These are phyloP conservation scores for Phialophora chinensis DNA, from an alignment of 2,329 filamentous ascomycete genomes.

Conservation along the genomic window DNA sequence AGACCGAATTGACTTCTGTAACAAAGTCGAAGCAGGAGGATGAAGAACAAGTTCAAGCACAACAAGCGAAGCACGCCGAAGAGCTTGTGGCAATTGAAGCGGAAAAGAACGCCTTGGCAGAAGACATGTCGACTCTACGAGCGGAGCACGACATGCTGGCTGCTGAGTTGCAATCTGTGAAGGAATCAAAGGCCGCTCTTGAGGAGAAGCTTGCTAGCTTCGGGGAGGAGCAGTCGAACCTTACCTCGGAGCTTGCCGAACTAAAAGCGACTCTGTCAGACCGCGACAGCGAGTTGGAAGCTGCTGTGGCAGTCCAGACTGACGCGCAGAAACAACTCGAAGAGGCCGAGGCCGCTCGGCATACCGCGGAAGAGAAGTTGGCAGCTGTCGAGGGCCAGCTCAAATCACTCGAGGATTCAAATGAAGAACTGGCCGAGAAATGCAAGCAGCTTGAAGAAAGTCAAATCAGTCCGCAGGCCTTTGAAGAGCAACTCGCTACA, in stretches of 20 bases:
- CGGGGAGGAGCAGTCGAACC: conserved; percentile 22
- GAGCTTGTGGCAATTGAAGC: conserved; percentile 23
- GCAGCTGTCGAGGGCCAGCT: conserved; percentile 11
- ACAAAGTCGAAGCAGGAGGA: conserved; percentile 48
- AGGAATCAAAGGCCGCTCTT: conserved; percentile 2
- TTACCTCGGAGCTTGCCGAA: conserved; percentile 20
- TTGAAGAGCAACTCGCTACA: conserved; percentile 3
- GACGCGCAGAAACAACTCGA: conserved; percentile 24
- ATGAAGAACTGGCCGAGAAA: conserved; percentile 19
- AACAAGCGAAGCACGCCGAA: conserved; percentile 20
- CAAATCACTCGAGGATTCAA: conserved; percentile 9
- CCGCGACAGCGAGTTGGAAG: conserved; percentile 12
- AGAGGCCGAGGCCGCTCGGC: conserved; percentile 14
- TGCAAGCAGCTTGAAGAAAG: conserved; percentile 23
- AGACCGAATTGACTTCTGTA: conserved; percentile 35
- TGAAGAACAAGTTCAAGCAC: conserved; percentile 27
- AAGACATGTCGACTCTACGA: background rate
- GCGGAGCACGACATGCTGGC: conserved; percentile 3
- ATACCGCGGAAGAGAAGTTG: conserved; percentile 11
- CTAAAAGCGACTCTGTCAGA: conserved; percentile 4
- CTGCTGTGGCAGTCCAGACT: conserved; percentile 7
- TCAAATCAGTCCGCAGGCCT: background rate
- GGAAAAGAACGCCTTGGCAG: conserved; percentile 24
- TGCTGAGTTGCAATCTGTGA: conserved; percentile 3
- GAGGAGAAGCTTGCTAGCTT: conserved; percentile 18